These are phyloP conservation scores for Kentomonas sorsogonicus DNA, from an alignment of 208 protist species.

Conservation along the genomic window DNA sequence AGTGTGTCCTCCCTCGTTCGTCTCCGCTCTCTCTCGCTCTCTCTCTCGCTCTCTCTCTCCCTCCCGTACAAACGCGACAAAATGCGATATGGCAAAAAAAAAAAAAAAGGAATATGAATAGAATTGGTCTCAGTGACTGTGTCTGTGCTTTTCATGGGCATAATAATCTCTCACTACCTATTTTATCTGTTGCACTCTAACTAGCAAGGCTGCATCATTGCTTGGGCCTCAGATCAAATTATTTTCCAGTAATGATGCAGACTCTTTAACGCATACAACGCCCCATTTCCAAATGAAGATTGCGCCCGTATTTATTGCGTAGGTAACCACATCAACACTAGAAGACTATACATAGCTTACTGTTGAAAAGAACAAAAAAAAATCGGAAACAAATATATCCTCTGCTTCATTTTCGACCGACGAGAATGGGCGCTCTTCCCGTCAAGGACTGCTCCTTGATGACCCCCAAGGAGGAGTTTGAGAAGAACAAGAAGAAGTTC, in stretches of 20 bases:
- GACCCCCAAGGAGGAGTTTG: conserved; percentile 38
- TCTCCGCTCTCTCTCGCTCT: not conserved
- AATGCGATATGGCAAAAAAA: conserved; percentile 5
- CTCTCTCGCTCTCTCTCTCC: not conserved
- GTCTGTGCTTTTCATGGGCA: not conserved
- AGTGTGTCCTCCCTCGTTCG: not conserved
- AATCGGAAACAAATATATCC: not conserved
- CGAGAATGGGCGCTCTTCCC: conserved; percentile 25
- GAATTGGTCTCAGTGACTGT: not conserved
- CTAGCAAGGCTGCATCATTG: too few species aligned
- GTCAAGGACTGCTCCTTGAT: conserved; percentile 37
- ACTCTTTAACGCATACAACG: too few species aligned
- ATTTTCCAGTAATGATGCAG: too few species aligned
- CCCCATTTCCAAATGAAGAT: not conserved
- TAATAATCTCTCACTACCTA: not conserved
- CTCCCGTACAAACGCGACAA: conserved; percentile 1
- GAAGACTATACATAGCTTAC: not conserved
- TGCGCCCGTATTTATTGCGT: not conserved
- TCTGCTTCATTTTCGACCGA: not conserved
- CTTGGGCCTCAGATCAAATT: too few species aligned
- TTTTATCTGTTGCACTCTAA: not conserved
- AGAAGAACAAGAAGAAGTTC: conserved; percentile 23
- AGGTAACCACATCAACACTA: not conserved
- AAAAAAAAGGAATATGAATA: conserved; percentile 7
- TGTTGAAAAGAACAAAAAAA: conserved; percentile 3